Evolutionary conservation across 1,284 basidiomycete genomes (phyloP).

Genomic region (Malassezia sympodialis): DNA sequence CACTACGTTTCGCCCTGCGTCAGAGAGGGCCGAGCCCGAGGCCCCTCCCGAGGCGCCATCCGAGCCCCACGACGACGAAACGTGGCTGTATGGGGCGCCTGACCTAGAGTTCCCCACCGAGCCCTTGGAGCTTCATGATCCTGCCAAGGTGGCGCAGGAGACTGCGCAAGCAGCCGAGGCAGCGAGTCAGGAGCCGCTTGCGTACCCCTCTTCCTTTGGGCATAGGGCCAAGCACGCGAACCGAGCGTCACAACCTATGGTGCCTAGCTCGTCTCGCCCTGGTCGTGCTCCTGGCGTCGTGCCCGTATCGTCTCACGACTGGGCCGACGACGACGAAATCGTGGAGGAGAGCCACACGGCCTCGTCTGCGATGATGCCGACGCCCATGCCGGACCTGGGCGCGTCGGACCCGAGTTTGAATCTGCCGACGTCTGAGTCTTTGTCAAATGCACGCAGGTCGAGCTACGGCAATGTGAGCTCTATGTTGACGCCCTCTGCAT

Average conservation of each 20-base stretch:
- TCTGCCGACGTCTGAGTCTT: neutral
- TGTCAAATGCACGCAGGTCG: neutral
- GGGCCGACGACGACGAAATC: constrained; percentile 9
- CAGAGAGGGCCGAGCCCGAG: neutral
- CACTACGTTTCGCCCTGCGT: neutral
- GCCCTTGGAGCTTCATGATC: neutral
- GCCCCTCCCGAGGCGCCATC: neutral
- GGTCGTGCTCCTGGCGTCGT: constrained; percentile 1
- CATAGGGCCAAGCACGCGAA: constrained; percentile 26
- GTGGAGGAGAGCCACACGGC: neutral
- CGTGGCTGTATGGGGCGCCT: neutral
- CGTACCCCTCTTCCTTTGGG: constrained; percentile 37
- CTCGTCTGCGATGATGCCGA: neutral
- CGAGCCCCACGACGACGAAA: constrained; percentile 1
- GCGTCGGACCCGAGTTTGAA: neutral
- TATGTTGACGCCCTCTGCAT: neutral
- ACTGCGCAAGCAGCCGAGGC: constrained; percentile 1
- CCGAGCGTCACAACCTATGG: neutral
- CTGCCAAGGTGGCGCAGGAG: neutral
- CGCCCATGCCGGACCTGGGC: neutral
- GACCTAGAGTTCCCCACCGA: neutral
- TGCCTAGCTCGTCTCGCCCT: neutral
- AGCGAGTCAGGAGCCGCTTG: neutral
- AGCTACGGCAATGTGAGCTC: neutral
- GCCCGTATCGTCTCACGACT: constrained; percentile 5